A percentile compares a stretch with the other conserved stretches of the same genome.
Evolutionary conservation across 257 asterid species (phyloP).

Genomic region (Parsonsia alboflavescens): DNA sequence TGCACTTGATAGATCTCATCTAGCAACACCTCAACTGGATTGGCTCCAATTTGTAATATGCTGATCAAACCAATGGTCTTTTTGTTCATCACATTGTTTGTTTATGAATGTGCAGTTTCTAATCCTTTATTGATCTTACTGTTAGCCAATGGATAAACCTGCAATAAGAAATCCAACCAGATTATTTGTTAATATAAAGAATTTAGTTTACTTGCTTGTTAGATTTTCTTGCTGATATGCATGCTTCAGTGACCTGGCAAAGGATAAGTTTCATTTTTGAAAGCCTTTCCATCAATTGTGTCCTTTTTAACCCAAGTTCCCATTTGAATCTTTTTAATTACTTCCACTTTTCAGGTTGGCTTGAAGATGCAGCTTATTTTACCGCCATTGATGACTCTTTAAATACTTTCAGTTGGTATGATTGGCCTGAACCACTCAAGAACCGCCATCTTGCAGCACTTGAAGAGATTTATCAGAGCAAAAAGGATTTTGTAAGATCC

Average conservation of each 20-base stretch:
- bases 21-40: neutral
- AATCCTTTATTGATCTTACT: neutral
- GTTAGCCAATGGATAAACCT: neutral
- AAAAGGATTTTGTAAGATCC: conserved; percentile 73
- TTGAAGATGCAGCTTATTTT: conserved; percentile 94
- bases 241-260: neutral
- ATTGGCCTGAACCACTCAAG: conserved; percentile 94
- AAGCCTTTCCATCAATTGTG: neutral
- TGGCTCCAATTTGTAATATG: neutral
- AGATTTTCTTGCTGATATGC: neutral
- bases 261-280: neutral
- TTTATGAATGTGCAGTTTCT: neutral
- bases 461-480: conserved; percentile 81
- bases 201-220: neutral
- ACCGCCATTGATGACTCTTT: conserved; percentile 87
- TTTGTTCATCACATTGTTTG: neutral
- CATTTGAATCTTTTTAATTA: neutral
- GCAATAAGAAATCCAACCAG: neutral
- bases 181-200: neutral
- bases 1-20: neutral
- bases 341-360: conserved; percentile 63
- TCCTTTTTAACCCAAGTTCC: neutral
- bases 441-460: conserved; percentile 86
- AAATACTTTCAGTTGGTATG: conserved; percentile 76
- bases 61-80: neutral